These are phyloP conservation scores for Dendrocalamus latiflorus DNA, from an alignment of 202 grass and related monocot genomes.

Conservation along the genomic window DNA sequence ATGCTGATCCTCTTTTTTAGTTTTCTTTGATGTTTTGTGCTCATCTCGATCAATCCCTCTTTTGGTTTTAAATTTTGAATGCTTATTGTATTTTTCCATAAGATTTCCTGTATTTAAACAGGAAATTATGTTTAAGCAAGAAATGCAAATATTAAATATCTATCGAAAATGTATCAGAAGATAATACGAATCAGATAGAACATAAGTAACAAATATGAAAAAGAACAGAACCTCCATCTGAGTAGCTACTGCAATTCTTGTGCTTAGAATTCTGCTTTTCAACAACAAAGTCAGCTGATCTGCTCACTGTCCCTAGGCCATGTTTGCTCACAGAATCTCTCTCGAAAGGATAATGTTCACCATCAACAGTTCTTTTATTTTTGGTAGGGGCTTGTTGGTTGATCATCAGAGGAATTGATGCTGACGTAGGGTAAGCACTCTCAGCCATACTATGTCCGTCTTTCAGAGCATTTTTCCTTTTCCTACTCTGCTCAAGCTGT, in stretches of 20 bases:
- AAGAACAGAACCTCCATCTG: conserved; percentile 46
- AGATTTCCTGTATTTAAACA: conserved; percentile 37
- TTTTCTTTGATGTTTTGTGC: conserved; percentile 52
- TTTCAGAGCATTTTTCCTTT: conserved; percentile 50
- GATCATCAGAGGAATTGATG: conserved; percentile 17
- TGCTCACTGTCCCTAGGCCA: conserved; percentile 20
- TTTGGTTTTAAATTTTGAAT: conserved; percentile 51
- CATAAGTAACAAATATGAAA: neutral
- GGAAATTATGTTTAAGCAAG: conserved; percentile 16
- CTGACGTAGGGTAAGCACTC: neutral
- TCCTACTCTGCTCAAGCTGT: conserved; percentile 31
- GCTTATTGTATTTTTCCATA: conserved; percentile 33
- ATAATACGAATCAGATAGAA: conserved; percentile 1
- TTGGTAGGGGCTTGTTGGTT: too few relatives aligned
- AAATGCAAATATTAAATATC: conserved; percentile 15
- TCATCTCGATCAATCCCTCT: conserved; percentile 52
- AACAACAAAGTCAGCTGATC: conserved; percentile 34
- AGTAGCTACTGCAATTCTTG: conserved; percentile 36
- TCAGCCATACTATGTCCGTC: neutral
- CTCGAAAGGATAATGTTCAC: too few relatives aligned
- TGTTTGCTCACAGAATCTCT: conserved; percentile 9
- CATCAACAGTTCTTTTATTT: too few relatives aligned
- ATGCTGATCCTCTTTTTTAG: conserved; percentile 44
- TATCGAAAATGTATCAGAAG: neutral
- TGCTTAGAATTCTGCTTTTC: conserved; percentile 50